Base-by-base conservation (phyloP, 306 rosid species). In the Abrus precatorius region DNA sequence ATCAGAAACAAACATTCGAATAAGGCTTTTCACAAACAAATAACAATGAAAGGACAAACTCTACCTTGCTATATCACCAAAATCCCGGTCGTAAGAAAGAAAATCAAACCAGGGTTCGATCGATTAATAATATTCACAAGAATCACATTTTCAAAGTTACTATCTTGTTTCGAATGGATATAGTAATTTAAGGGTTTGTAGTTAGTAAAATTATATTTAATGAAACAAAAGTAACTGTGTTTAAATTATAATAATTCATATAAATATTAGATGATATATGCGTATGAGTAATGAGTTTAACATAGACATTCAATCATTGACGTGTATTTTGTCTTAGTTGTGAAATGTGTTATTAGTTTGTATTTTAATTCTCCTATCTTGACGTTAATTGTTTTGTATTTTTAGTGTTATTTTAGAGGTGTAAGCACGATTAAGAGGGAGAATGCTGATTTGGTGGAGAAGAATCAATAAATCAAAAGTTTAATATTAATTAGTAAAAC, bases 1-100 rank as follows among this genome's bases (percentile, higher is more conserved):
- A 78, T 74, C 76, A 69, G 72, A 79, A 79, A 62, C 77, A 50
- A 61, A 82, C 91, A 65, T 8, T 57, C 11, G 56, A 76, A 82
- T 66, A 20, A 38, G 75, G 44, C 79, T 70, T 60, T 80, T 66
- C 79, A 76, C 72, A 65, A 82, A 59, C 71, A 33, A 40, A 71
- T 82, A 66, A 57, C 57, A 78, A 72, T 29, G 41, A 69, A 40
- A 82, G 63, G 86, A 85, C 88, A 87, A 79, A 72, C 20, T 11
- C 55, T 27, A 43, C 72, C 54, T 40, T 65, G 1, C 40, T 44
- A 13, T 63, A 64, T 13, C 69, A 63, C 48, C 32, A 40, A 14
- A 7, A n/a, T 65, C 33, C n/a, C 6, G 0, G 2, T 4, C 53
- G 2, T 9, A 43, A 43, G 14, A 67, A 43, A 43, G 27, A 67